Evolutionary conservation across 495 filamentous ascomycete species (phyloP), one percentile per base, ranked within the genome.

Genomic region (Cercophora sp.): DNA sequence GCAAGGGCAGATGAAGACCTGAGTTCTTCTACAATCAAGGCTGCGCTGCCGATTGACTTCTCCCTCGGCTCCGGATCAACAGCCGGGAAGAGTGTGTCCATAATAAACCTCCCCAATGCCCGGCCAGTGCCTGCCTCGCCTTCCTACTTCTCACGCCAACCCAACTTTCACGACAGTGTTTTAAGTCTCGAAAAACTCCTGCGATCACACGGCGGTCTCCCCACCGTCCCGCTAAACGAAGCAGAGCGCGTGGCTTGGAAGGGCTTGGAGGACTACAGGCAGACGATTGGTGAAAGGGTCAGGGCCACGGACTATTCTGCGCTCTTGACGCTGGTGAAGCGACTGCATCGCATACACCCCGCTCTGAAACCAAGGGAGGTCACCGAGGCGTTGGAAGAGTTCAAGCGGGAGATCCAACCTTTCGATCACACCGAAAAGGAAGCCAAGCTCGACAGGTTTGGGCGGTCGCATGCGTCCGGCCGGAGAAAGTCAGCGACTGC

Each of bases 81-180:
- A n/a, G n/a, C n/a, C n/a, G n/a, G n/a, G n/a, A n/a, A n/a, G n/a
- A 2, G 16, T 23, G 8, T 27, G 43, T 25, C 13, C 29, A 13
- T 27, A 24, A 19, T 19, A 23, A 25, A n/a, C 55, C 6, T 50
- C 63, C 16, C 5, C 65, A 46, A 16, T 48, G 82, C 87, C 51
- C 87, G 93, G 47, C 73, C 94, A 22, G 73, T 95, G 29, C 93
- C 93, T 15, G 77, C 79, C 0, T 96, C 93, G 6, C 86, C 88
- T 2, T 89, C 91, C 40, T 99, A 97, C 72, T 99, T 97, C 78
- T 91, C 89, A 55, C 85, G 84, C 26, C 85, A 80, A 32, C 87
- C 91, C 2, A 73, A 76, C 29, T 96, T 94, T 77, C 92, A 85
- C 71, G 93, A 99, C 69, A 80, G 86, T 64, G 79, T 87, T 59